Evolutionary conservation across 2,329 filamentous ascomycete genomes (phyloP), one percentile per base, ranked within the genome.

Genomic region (Drechslerella coelobrocha): DNA sequence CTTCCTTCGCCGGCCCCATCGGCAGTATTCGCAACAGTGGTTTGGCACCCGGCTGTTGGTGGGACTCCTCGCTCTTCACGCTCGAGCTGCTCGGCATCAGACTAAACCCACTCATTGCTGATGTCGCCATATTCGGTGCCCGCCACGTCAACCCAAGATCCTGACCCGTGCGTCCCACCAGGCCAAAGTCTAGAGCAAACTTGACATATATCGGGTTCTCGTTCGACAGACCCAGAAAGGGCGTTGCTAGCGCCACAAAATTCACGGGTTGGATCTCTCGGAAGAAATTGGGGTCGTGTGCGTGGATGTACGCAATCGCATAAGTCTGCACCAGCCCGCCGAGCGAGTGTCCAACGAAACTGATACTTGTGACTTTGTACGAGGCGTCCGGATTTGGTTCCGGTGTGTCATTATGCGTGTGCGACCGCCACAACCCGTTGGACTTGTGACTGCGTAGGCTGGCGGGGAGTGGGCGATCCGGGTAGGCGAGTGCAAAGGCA

Each of bases 141-240:
- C 91, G 86, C 94, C 94, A 99, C 0, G 92, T 96, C 72, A 99
- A 81, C 21, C 94, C 94, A 7, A 99, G 83, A 80, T 99, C 94
- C 78, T 97, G 91, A 6, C 94, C 94, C 1, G 94, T 97, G 59
- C 93, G 86, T n/a, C 94, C 94, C 12, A 99, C 93, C 0, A 99
- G 84, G 0, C 94, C 94, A 80, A 97, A 96, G 78, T 99, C 94
- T 2, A 99, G 82, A 0, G 94, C 94, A 78, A 99, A 97, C 76
- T 92, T 96, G 79, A 99, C 90, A 78, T 99, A 99, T 62, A 97
- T 83, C 0, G 94, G 94, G 75, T 99, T 99, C 78, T 99, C 94
- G 78, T 99, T 97, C 79, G 93, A 97, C 37, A 97, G 81, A 0
- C 93, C 93, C 0, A 97, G 81, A 74, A 97, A 91, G 0, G 93